Percentiles rank a stretch among this genome's conserved stretches.
Conservation (phyloP, 352 stramenopile species). For the Peronospora tabacina region DNA sequence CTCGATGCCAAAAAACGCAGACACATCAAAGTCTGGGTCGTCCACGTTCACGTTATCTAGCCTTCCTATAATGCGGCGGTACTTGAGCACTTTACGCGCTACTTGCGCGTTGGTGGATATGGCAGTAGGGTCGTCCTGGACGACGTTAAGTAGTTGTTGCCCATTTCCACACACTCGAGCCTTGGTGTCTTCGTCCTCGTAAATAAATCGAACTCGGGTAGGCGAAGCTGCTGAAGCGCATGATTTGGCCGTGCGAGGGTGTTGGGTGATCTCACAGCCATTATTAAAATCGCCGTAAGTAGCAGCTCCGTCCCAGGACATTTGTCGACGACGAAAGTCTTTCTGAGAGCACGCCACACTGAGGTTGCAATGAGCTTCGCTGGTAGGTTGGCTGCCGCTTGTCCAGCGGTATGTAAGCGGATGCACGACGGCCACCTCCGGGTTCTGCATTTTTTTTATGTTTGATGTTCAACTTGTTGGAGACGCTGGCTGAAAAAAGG, state of each 20-base stretch:
- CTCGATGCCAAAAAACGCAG: slow-evolving; percentile 38
- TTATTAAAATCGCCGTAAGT: slow-evolving; percentile 2
- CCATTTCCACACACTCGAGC: slow-evolving; percentile 32
- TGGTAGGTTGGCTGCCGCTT: slow-evolving; percentile 9
- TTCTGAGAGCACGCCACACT: slow-evolving; percentile 16
- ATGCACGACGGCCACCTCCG: slow-evolving; percentile 7
- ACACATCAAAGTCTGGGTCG: slow-evolving; percentile 31
- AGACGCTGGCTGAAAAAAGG: slow-evolving; percentile 22
- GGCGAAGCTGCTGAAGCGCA: slow-evolving; percentile 6
- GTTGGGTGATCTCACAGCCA: slow-evolving; percentile 3
- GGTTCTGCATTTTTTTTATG: slow-evolving; percentile 9
- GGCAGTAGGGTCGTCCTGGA: slow-evolving; percentile 25
- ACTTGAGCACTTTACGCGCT: slow-evolving; percentile 35
- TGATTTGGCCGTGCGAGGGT: slow-evolving; percentile 10
- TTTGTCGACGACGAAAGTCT: slow-evolving; percentile 11
- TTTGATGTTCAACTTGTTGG: slow-evolving; percentile 3
- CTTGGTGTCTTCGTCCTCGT: slow-evolving; percentile 33
- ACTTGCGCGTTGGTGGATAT: slow-evolving; percentile 28
- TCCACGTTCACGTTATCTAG: slow-evolving; percentile 31
- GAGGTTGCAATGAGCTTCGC: slow-evolving; percentile 11
- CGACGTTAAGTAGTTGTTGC: slow-evolving; percentile 29
- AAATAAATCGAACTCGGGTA: slow-evolving; percentile 30
- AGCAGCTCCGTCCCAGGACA: slow-evolving; percentile 22
- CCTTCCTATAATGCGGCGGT: slow-evolving; percentile 28
- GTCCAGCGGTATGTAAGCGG: slow-evolving; percentile 28